Evolutionary conservation across 1,284 basidiomycete species (phyloP).

Genomic region (Ceratobasidium sp.): DNA sequence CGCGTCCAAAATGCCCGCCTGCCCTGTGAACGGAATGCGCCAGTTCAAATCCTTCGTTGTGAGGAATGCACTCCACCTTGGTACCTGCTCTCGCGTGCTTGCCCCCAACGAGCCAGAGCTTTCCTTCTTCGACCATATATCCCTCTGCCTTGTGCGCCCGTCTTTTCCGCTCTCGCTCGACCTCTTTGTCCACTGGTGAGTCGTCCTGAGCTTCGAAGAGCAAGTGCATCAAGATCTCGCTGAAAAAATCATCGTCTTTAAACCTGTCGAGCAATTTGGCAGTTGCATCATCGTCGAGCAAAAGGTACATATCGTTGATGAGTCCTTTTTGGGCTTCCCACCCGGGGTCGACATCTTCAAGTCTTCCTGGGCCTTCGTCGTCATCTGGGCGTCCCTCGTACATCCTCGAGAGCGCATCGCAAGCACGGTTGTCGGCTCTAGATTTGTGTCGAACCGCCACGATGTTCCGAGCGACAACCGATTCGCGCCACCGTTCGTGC

Average conservation of each 20-base stretch:
- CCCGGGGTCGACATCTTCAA: neutral
- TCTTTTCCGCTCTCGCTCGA: neutral
- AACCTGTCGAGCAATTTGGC: conserved; percentile 32
- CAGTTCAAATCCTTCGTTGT: conserved; percentile 42
- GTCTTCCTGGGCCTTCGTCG: neutral
- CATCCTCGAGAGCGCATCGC: conserved; percentile 40
- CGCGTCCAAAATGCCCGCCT: conserved; percentile 30
- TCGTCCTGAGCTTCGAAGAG: neutral
- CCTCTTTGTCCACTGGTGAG: neutral
- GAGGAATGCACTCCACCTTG: conserved; percentile 45
- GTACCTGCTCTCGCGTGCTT: conserved; percentile 7
- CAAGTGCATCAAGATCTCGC: conserved; percentile 29
- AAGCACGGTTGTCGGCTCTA: conserved; percentile 39
- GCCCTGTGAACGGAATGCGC: neutral
- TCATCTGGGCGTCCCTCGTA: conserved; percentile 1
- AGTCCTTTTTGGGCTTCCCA: conserved; percentile 27
- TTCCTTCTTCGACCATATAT: conserved; percentile 34
- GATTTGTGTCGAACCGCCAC: conserved; percentile 39
- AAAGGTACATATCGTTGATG: conserved; percentile 27
- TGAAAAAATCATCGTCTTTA: conserved; percentile 29
- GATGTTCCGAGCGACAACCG: conserved; percentile 37
- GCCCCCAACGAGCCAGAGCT: conserved; percentile 24
- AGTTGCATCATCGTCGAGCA: neutral
- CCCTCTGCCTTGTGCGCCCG: conserved; percentile 9
- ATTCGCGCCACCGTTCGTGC: conserved; percentile 39